These are phyloP conservation scores for Ogataea hybrid DNA, from an alignment of 1,139 yeast genomes.

Conservation along the genomic window DNA sequence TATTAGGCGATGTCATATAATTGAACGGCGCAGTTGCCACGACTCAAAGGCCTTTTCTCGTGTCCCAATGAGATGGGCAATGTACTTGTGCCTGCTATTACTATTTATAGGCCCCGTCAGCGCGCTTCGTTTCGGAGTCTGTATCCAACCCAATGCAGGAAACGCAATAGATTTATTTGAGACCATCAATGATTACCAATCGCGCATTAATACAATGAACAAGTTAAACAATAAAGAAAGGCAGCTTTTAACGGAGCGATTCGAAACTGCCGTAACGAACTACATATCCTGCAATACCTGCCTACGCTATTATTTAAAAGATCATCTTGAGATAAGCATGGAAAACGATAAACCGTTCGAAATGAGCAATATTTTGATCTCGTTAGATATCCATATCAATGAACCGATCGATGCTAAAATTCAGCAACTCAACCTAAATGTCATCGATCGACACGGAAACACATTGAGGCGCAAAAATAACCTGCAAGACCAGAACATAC, in stretches of 20 bases:
- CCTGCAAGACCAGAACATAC: conserved; percentile 16
- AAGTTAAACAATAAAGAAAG: conserved; percentile 9
- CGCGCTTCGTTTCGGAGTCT: conserved; percentile 13
- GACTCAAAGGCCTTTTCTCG: neutral
- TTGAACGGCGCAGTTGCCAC: no score
- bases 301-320: conserved; percentile 15
- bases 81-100: neutral
- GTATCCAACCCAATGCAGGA: conserved; percentile 13
- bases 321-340: conserved; percentile 10
- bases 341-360: neutral
- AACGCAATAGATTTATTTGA: conserved; percentile 12
- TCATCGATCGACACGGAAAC: conserved; percentile 28
- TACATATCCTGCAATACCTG: conserved; percentile 19
- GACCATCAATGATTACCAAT: conserved; percentile 11
- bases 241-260: conserved; percentile 7
- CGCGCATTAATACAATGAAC: conserved; percentile 5
- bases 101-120: conserved; percentile 4
- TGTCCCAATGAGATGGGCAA: neutral
- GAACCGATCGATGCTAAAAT: conserved; percentile 17
- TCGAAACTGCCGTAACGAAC: conserved; percentile 5
- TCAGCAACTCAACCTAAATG: conserved; percentile 28
- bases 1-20: no score
- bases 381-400: conserved; percentile 21
- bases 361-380: conserved; percentile 17
- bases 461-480: conserved; percentile 26